Evolutionary conservation across 371 early-diverging fungal genomes (phyloP).

Genomic region (Apophysomyces trapeziformis): DNA sequence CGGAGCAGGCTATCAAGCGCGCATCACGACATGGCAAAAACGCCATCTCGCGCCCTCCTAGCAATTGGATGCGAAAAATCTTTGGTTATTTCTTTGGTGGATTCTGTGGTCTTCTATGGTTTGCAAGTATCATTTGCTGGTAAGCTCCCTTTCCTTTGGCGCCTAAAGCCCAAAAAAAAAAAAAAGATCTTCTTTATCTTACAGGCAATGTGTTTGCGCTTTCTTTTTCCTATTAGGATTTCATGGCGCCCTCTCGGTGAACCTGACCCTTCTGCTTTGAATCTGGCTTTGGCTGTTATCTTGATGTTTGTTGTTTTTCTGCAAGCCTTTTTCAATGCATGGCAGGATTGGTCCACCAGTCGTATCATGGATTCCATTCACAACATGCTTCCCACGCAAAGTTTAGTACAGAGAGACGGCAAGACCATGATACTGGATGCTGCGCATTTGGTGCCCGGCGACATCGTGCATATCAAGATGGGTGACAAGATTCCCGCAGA

Average conservation of each 20-base stretch:
- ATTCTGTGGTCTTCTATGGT: conserved; percentile 45
- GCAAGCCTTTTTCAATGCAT: conserved; percentile 70
- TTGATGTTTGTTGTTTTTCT: conserved; percentile 64
- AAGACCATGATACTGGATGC: conserved; percentile 49
- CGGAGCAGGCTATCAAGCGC: conserved; percentile 38
- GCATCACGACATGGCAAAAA: conserved; percentile 56
- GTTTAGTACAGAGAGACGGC: conserved; percentile 67
- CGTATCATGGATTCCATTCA: conserved; percentile 77
- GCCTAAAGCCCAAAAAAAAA: too few species aligned
- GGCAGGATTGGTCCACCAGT: conserved; percentile 75
- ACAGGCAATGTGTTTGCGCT: too few species aligned
- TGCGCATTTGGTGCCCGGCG: conserved; percentile 50
- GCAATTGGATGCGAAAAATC: conserved; percentile 50
- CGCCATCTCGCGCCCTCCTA: conserved; percentile 47
- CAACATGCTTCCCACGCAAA: conserved; percentile 69
- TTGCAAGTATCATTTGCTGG: conserved; percentile 48
- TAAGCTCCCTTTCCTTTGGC: conserved; percentile 3
- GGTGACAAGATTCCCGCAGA: conserved; percentile 81
- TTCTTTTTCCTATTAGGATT: conserved; percentile 16
- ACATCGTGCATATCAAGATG: conserved; percentile 62
- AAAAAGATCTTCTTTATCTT: too few species aligned
- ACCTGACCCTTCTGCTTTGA: conserved; percentile 37
- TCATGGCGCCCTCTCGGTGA: conserved; percentile 48
- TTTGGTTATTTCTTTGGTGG: conserved; percentile 48
- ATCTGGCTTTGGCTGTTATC: conserved; percentile 42